Percentiles rank a stretch among this genome's conserved stretches.
Conservation (phyloP, 345 rosid genomes). For the Clausena lansium region DNA sequence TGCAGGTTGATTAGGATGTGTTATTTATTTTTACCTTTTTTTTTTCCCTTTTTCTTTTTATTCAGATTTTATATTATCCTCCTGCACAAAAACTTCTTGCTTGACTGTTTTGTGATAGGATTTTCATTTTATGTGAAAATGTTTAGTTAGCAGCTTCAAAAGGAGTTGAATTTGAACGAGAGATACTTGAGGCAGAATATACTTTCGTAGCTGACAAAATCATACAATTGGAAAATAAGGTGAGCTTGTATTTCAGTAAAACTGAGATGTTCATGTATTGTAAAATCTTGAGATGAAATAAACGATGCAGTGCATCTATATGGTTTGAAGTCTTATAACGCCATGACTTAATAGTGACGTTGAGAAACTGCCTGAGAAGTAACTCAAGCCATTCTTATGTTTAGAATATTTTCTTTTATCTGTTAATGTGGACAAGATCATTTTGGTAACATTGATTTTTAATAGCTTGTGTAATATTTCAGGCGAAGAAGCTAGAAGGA, state of each 20-base stretch:
- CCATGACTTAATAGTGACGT: not conserved
- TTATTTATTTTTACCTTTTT: not conserved
- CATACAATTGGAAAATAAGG: constrained; percentile 67
- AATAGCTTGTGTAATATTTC: constrained; percentile 10
- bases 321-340: not conserved
- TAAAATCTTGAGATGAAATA: not conserved
- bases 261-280: not conserved
- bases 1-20: not conserved
- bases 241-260: constrained; percentile 28
- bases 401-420: not conserved
- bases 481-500: constrained; percentile 66
- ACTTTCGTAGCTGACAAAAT: constrained; percentile 65
- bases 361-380: not conserved
- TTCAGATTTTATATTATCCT: not conserved
- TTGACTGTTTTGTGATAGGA: constrained; percentile 7
- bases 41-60: not conserved
- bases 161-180: constrained; percentile 65
- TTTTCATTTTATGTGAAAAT: constrained; percentile 21
- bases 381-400: not conserved
- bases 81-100: not conserved
- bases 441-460: not conserved
- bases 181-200: constrained; percentile 77
- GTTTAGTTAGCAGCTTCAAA: constrained; percentile 56
- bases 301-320: not conserved
- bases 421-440: not conserved